These are phyloP conservation scores for Aspergillus sp. DNA, from an alignment of 2,329 filamentous ascomycete genomes.

Conservation along the genomic window DNA sequence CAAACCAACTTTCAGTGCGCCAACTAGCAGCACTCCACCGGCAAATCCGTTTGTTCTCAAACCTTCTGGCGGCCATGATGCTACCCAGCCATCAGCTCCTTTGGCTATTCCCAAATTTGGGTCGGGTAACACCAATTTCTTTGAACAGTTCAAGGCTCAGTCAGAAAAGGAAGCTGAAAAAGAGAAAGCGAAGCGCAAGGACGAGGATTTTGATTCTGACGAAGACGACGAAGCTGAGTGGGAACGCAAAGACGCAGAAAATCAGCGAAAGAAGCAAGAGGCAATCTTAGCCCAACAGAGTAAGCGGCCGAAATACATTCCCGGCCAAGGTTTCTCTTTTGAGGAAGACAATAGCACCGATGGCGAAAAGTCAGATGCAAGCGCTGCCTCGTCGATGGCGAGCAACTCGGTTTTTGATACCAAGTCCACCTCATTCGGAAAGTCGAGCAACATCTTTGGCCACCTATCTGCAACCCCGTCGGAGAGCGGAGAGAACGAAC, in stretches of 20 bases:
- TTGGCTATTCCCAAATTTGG: conserved; percentile 41
- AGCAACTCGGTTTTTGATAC: conserved; percentile 36
- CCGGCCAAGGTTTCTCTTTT: conserved; percentile 40
- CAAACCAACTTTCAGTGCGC: conserved; percentile 21
- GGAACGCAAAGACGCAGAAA: conserved; percentile 51
- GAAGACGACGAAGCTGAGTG: conserved; percentile 56
- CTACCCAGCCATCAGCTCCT: conserved; percentile 19
- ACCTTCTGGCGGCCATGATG: conserved; percentile 15
- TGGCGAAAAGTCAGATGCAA: conserved; percentile 26
- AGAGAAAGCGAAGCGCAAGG: conserved; percentile 54
- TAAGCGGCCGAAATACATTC: conserved; percentile 36
- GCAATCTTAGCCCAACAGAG: conserved; percentile 45
- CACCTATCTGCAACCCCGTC: conserved; percentile 39
- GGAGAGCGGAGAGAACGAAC: conserved; percentile 29
- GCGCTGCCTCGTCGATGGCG: conserved; percentile 17
- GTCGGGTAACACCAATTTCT: conserved; percentile 40
- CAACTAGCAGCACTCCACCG: conserved; percentile 14
- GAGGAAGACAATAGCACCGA: conserved; percentile 28
- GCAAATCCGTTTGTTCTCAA: conserved; percentile 31
- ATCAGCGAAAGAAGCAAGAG: conserved; percentile 51
- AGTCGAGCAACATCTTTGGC: conserved; percentile 43
- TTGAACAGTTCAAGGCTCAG: conserved; percentile 47
- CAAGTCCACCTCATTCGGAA: conserved; percentile 31
- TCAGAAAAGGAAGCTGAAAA: conserved; percentile 48
- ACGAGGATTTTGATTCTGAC: conserved; percentile 57